These are phyloP conservation scores for Sphaerulina musiva DNA, from an alignment of 2,329 filamentous ascomycete genomes.

Conservation along the genomic window DNA sequence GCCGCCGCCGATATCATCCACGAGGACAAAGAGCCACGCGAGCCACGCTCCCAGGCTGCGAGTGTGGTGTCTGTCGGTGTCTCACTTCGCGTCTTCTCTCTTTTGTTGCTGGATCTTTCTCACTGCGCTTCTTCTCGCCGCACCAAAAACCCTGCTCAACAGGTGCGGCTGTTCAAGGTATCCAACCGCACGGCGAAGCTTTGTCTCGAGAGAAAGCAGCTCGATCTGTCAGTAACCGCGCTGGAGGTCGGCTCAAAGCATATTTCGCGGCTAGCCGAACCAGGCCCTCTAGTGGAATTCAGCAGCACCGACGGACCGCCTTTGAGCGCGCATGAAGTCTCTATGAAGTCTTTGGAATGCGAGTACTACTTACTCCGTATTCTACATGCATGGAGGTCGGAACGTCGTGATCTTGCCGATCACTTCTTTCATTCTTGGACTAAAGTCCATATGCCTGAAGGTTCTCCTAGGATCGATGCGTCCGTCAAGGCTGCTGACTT, in stretches of 20 bases:
- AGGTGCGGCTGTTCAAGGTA: constrained; percentile 56
- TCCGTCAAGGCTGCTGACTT: constrained; percentile 58
- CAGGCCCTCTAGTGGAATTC: constrained; percentile 15
- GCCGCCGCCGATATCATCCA: constrained; percentile 48
- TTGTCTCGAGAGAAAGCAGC: constrained; percentile 55
- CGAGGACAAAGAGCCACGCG: constrained; percentile 12
- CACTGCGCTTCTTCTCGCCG: constrained; percentile 32
- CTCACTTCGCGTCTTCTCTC: constrained; percentile 53
- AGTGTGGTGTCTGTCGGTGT: constrained; percentile 15
- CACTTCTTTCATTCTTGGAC: constrained; percentile 55
- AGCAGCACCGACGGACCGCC: constrained; percentile 11
- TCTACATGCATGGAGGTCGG: constrained; percentile 68
- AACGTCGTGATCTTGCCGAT: constrained; percentile 67
- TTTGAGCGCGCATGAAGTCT: constrained; percentile 26
- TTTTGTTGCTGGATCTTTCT: constrained; percentile 59
- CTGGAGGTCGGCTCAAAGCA: constrained; percentile 59
- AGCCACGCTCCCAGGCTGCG: not conserved
- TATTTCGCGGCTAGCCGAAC: constrained; percentile 11
- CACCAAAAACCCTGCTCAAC: constrained; percentile 27
- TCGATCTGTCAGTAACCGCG: constrained; percentile 53
- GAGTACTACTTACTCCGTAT: constrained; percentile 63
- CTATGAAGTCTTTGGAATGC: constrained; percentile 42
- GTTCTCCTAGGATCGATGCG: constrained; percentile 44
- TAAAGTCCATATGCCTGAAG: constrained; percentile 44
- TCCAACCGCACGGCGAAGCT: constrained; percentile 59